phyloP scores from a whole-genome alignment of 495 filamentous ascomycete species.

The Neurospora sp. region DNA sequence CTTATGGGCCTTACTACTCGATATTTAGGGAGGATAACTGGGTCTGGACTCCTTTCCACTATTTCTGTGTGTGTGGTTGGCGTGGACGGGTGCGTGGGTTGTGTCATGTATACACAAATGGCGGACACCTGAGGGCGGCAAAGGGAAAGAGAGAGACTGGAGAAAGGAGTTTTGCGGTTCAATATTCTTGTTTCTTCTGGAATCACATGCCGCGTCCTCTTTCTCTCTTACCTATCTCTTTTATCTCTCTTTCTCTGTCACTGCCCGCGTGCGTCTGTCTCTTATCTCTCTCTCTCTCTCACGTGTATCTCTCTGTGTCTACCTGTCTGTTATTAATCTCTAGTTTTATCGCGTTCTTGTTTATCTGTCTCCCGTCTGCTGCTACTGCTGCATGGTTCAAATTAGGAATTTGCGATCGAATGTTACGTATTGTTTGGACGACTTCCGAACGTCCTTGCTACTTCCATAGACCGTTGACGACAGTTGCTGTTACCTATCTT shows the following conservation, averaged over 20 bases:
- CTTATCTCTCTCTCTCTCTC: neutral
- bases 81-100: neutral
- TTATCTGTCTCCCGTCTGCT: slow-evolving; percentile 1
- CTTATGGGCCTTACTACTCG: neutral
- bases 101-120: neutral
- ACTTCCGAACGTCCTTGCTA: neutral
- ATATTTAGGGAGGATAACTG: neutral
- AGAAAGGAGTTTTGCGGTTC: slow-evolving; percentile 14
- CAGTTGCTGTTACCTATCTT: neutral
- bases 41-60: neutral
- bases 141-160: slow-evolving; percentile 11
- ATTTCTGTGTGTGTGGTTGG: neutral
- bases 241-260: slow-evolving; percentile 5
- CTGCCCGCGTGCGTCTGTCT: slow-evolving; percentile 1
- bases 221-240: slow-evolving; percentile 2
- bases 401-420: neutral
- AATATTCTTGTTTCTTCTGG: slow-evolving; percentile 21
- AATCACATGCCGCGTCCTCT: neutral
- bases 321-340: slow-evolving; percentile 25
- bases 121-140: slow-evolving; percentile 6
- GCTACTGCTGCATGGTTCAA: neutral
- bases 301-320: neutral
- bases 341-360: slow-evolving; percentile 16
- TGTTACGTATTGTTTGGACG: neutral
- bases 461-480: neutral